Evolutionary conservation across 495 filamentous ascomycete species (phyloP).

Genomic region (Friedmanniomyces simplex): DNA sequence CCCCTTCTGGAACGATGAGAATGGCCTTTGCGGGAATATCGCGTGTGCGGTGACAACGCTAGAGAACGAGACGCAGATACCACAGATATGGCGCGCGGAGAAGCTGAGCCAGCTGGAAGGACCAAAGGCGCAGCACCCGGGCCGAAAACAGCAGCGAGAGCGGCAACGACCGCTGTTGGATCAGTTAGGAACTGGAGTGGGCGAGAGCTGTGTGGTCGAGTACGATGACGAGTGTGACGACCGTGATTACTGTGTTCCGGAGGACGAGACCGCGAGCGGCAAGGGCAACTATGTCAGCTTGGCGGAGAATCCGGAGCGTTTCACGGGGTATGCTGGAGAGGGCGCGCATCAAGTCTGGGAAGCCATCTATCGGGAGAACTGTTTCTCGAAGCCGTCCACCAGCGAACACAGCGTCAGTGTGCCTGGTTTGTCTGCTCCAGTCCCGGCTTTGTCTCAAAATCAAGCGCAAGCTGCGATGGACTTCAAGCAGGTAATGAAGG

Average conservation of each 20-base stretch:
- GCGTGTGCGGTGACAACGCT: slow-evolving; percentile 95
- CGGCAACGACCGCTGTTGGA: slow-evolving; percentile 66
- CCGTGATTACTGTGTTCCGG: slow-evolving; percentile 90
- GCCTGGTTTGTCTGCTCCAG: slow-evolving; percentile 8
- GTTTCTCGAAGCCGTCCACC: slow-evolving; percentile 60
- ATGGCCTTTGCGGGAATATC: slow-evolving; percentile 93
- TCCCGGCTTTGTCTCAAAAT: slow-evolving; percentile 23
- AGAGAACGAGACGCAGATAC: slow-evolving; percentile 90
- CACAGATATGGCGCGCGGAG: slow-evolving; percentile 78
- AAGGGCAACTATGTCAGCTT: slow-evolving; percentile 96
- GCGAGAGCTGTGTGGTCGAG: slow-evolving; percentile 92
- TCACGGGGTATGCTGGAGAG: slow-evolving; percentile 81
- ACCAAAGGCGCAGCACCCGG: slow-evolving; percentile 80
- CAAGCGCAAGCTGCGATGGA: slow-evolving; percentile 62
- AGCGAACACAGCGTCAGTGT: neutral
- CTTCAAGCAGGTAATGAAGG: slow-evolving; percentile 70
- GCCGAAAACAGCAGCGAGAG: slow-evolving; percentile 57
- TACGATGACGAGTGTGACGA: slow-evolving; percentile 98
- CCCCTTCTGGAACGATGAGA: slow-evolving; percentile 90
- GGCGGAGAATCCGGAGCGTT: slow-evolving; percentile 86
- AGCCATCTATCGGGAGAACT: slow-evolving; percentile 94
- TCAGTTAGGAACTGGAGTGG: slow-evolving; percentile 70
- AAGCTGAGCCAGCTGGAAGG: slow-evolving; percentile 90
- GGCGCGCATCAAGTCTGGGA: slow-evolving; percentile 86
- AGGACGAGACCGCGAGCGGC: slow-evolving; percentile 74